Percentiles rank a stretch among this genome's conserved stretches.
Conservation (phyloP, 2,329 filamentous ascomycete genomes). For the Kalaharituber pfeilii region DNA sequence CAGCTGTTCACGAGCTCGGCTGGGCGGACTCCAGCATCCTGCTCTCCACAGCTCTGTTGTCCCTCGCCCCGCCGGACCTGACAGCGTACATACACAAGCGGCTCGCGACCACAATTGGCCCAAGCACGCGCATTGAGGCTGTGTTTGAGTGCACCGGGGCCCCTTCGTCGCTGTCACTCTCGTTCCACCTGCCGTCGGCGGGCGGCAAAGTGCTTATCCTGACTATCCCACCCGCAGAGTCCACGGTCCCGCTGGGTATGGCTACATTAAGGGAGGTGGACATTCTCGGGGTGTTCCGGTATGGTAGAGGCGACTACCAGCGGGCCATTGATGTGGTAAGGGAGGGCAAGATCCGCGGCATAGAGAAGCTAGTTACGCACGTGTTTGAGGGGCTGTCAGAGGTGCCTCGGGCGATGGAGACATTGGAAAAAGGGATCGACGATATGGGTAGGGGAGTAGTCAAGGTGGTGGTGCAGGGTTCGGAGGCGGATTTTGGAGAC, state of each 20-base stretch:
- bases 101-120: conserved; percentile 20
- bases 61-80: conserved; percentile 23
- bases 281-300: conserved; percentile 61
- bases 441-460: conserved; percentile 5
- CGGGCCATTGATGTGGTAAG: conserved; percentile 40
- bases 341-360: conserved; percentile 39
- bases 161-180: conserved; percentile 22
- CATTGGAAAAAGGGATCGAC: conserved; percentile 3
- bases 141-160: conserved; percentile 59
- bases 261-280: conserved; percentile 60
- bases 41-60: conserved; percentile 26
- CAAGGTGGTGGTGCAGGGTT: not conserved
- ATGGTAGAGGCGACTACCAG: conserved; percentile 31
- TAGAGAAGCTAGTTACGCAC: conserved; percentile 58
- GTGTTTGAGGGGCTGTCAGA: conserved; percentile 5
- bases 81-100: conserved; percentile 24
- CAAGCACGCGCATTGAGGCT: conserved; percentile 40
- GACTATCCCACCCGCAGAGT: conserved; percentile 61
- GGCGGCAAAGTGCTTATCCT: conserved; percentile 61
- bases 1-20: conserved; percentile 35
- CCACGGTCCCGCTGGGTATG: conserved; percentile 54
- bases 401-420: not conserved
- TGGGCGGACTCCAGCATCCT: not conserved
- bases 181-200: conserved; percentile 35
- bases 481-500: not conserved